Evolutionary conservation across 495 filamentous ascomycete genomes (phyloP), one percentile per base, ranked within the genome.

Genomic region (Bacidia gigantensis): DNA sequence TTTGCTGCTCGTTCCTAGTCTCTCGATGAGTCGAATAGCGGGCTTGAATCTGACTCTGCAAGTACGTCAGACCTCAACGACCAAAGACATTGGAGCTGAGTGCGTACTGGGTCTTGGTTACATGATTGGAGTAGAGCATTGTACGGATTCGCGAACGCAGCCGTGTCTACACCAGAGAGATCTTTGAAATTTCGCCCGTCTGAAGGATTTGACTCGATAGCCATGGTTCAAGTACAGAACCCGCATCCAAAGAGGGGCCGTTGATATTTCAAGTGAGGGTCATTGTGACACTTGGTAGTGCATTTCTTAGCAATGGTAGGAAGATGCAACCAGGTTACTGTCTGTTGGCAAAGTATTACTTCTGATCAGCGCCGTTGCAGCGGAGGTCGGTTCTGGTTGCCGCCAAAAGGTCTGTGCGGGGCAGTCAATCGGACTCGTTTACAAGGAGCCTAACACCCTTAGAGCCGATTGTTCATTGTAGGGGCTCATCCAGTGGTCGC

Each of bases 11-110:
- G 63, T 89, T 95, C 17, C 89, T 77, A 2, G 72, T 78, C 1
- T 61, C 73, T 20, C 92, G 83, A 58, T 96, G 89, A 0, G 65
- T 71, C 44, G 76, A 64, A 64, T 95, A 96, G 43, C 77, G 70
- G 11, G 66, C 62, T 72, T 92, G 85, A 12, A 96, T 83, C 60
- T 79, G 62, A 18, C 56, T 63, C 88, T 94, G 54, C 22, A 20
- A 11, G 5, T 14, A n/a, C 23, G 26, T 48, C 45, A 25, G 21
- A 46, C 10, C 10, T 22, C 9, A 18, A 44, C 14, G 46, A 32
- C 14, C 5, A 22, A 35, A 47, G 24, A 26, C 58, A 50, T 23
- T 12, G 45, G 21, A 1, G 22, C 7, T 32, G 45, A 9, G 22
- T 29, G 49, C 54, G 63, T 71, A 86, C 84, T 56, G 79, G 69